Percentiles rank a stretch among this genome's conserved stretches.
Evolutionary conservation across 768 basidiomycete species (phyloP).

Genomic region (Pisolithus microcarpus): DNA sequence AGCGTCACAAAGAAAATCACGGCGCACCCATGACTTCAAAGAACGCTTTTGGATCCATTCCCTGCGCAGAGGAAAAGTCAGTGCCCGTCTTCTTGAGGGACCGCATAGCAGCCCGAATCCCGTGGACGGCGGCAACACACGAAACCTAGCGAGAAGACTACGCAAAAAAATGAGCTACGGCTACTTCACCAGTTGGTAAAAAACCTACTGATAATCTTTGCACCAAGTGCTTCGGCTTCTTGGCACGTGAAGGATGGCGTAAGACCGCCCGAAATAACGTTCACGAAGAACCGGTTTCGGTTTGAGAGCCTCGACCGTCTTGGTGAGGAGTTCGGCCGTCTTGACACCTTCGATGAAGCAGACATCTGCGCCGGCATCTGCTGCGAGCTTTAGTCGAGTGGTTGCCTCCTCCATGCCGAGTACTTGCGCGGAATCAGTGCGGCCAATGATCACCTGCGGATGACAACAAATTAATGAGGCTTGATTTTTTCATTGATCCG

Average conservation of each 20-base stretch:
- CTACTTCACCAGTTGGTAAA: neutral
- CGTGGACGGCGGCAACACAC: constrained; percentile 70
- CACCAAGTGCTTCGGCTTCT: constrained; percentile 63
- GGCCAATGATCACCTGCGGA: constrained; percentile 58
- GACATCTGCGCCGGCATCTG: constrained; percentile 69
- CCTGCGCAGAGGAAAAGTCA: constrained; percentile 51
- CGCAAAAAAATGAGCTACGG: neutral
- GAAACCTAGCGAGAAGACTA: constrained; percentile 75
- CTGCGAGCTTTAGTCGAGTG: constrained; percentile 57
- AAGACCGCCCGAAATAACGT: constrained; percentile 72
- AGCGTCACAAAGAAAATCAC: neutral
- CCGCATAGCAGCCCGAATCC: constrained; percentile 70
- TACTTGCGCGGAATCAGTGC: constrained; percentile 73
- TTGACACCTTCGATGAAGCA: constrained; percentile 79
- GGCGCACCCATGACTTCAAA: constrained; percentile 70
- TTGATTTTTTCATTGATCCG: neutral
- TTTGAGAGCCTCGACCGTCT: constrained; percentile 58
- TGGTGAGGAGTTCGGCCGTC: constrained; percentile 54
- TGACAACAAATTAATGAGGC: neutral
- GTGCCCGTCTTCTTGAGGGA: constrained; percentile 73
- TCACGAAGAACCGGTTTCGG: constrained; percentile 76
- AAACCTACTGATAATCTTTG: constrained; percentile 68
- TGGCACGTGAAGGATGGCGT: constrained; percentile 67
- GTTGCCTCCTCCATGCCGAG: constrained; percentile 75
- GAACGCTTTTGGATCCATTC: constrained; percentile 75